Evolutionary conservation across 2,329 filamentous ascomycete species (phyloP), one percentile per base, ranked within the genome.

Genomic region (Aspergillus novoparasiticus): DNA sequence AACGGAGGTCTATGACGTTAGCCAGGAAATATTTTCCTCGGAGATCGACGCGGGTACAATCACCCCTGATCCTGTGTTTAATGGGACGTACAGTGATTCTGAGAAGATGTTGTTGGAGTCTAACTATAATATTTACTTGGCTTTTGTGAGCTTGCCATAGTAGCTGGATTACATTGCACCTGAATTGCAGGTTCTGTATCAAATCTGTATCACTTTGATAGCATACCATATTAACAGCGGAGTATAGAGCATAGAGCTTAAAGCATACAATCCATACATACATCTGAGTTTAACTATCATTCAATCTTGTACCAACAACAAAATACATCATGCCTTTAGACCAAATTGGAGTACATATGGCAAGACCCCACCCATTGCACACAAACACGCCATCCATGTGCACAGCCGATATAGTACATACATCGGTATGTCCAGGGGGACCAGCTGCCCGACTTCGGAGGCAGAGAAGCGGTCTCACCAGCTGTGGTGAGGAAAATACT

Each of bases 151-250:
- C 14, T 19, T 50, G 8, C 12, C 46, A 28, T 50, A 50, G 26
- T 50, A 6, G 12, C 2, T 0, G 3, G 11, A 0, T n/a, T n/a
- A 16, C 3, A 11, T 48, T 19, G 6, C 1, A 6, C 5, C 0
- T 6, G 12, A 36, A 2, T 16, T 36, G 14, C 34, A 36, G 5
- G 14, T 36, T 16, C 14, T 0, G 2, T 14, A 36, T 36, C 12
- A 16, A 36, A 36, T 0, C 1, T 36, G 34, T 14, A 8, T 1
- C 12, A 6, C 14, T 6, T 36, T 36, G 1, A 16, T 36, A 16
- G 6, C 14, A 36, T 6, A 36, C 32, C 1, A 12, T 12, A 34
- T 34, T 11, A 4, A 11, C 9, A 10, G 3, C 12, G 14, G 4
- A 36, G 34, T 16, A 16, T 36, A 36, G 34, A 36, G 5, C 8